Conservation (phyloP, 306 rosid species). For the Lathyrus aphaca region DNA sequence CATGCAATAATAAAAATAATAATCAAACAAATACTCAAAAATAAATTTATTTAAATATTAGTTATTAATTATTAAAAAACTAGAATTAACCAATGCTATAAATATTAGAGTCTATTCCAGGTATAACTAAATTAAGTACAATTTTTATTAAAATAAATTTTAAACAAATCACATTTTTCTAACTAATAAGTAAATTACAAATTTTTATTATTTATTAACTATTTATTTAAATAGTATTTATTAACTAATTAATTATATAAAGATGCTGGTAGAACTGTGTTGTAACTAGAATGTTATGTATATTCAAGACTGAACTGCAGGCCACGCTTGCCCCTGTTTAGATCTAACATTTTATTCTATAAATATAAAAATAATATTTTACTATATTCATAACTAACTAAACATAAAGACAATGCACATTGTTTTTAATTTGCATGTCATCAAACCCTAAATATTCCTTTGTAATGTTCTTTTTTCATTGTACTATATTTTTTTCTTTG, state of each 20-base stretch:
- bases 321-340: slow-evolving; percentile 62
- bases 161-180: too few relatives aligned
- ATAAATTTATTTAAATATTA: too few relatives aligned
- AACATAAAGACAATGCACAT: slow-evolving; percentile 10
- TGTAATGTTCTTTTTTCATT: slow-evolving; percentile 28
- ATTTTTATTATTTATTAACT: too few relatives aligned
- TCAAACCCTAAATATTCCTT: slow-evolving; percentile 74
- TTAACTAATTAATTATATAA: background rate
- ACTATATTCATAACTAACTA: background rate
- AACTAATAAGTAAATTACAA: too few relatives aligned
- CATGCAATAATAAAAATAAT: too few relatives aligned
- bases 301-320: slow-evolving; percentile 40
- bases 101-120: too few relatives aligned
- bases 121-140: too few relatives aligned
- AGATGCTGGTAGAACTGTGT: slow-evolving; percentile 32
- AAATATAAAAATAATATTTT: background rate
- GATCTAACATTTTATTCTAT: slow-evolving; percentile 30
- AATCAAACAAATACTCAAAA: too few relatives aligned
- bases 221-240: too few relatives aligned
- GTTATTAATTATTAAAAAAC: too few relatives aligned
- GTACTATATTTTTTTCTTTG: slow-evolving; percentile 27
- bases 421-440: slow-evolving; percentile 57
- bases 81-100: too few relatives aligned
- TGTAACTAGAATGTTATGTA: slow-evolving; percentile 35
- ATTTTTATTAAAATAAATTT: too few relatives aligned